These are phyloP conservation scores for Solanum piurae DNA, from an alignment of 257 asterid species.

Conservation along the genomic window DNA sequence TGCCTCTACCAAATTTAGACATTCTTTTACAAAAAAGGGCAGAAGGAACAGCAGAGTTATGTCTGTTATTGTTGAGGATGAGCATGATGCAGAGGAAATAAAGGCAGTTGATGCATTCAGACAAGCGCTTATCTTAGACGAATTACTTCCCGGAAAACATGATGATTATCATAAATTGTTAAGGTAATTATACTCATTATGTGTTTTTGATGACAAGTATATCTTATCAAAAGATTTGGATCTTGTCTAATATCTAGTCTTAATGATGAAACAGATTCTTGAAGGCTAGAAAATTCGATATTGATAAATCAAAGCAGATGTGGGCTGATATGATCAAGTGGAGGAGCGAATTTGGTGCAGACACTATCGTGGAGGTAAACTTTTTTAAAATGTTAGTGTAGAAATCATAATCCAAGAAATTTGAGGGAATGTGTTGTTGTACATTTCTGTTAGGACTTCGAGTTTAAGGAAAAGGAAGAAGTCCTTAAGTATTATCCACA, in stretches of 20 bases:
- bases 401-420: not conserved
- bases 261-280: constrained; percentile 42
- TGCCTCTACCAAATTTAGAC: constrained; percentile 47
- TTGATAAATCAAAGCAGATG: constrained; percentile 90
- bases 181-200: constrained; percentile 29
- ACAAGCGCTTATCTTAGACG: constrained; percentile 82
- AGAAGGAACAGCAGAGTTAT: constrained; percentile 63
- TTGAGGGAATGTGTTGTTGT: not conserved
- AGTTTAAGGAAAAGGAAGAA: constrained; percentile 71
- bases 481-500: constrained; percentile 88
- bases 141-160: constrained; percentile 68
- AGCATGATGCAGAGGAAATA: constrained; percentile 81
- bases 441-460: constrained; percentile 38
- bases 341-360: constrained; percentile 89
- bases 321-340: constrained; percentile 94
- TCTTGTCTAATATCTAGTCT: not conserved
- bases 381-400: not conserved
- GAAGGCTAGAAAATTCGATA: constrained; percentile 82
- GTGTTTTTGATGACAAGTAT: not conserved
- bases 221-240: not conserved
- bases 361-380: constrained; percentile 69
- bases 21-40: constrained; percentile 35
- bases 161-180: constrained; percentile 84
- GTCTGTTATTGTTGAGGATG: constrained; percentile 69
- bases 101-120: constrained; percentile 85